Conservation (phyloP, 495 filamentous ascomycete species). For the Pyronema domesticum region DNA sequence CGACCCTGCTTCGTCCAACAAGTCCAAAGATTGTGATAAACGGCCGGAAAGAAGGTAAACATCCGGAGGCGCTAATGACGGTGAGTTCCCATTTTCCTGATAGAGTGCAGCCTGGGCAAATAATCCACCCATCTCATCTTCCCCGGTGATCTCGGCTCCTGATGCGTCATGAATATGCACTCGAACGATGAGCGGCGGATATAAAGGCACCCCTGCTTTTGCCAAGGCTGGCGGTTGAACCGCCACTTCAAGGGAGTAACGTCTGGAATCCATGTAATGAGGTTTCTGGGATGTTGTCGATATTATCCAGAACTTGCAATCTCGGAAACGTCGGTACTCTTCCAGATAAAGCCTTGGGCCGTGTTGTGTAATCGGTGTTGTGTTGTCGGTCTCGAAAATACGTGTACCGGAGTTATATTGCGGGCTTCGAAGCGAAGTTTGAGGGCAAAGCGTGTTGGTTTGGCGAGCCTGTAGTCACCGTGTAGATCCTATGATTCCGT, state of each 20-base stretch:
- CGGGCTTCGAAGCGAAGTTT: no score
- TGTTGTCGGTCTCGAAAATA: no score
- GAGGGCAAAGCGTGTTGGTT: no score
- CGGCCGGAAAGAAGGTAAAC: slow-evolving; percentile 19
- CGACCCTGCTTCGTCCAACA: slow-evolving; percentile 12
- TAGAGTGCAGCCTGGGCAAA: slow-evolving; percentile 22
- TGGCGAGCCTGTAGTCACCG: no score
- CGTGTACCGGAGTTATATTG: no score
- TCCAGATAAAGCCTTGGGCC: no score
- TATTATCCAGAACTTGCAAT: no score
- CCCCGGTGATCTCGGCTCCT: slow-evolving; percentile 21
- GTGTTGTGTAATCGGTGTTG: no score
- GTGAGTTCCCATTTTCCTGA: slow-evolving; percentile 12
- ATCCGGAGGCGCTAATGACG: slow-evolving; percentile 19
- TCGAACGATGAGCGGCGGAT: slow-evolving; percentile 19
- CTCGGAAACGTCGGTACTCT: no score
- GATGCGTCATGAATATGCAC: slow-evolving; percentile 20
- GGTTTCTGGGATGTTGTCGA: no score
- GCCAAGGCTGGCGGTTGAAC: slow-evolving; percentile 19
- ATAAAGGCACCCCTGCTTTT: slow-evolving; percentile 13
- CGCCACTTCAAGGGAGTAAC: slow-evolving; percentile 21
- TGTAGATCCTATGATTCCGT: no score
- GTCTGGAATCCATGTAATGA: no score
- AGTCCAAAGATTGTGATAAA: slow-evolving; percentile 19
- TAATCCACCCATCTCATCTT: slow-evolving; percentile 20